Conservation (phyloP, 495 filamentous ascomycete species). For the Penicillium canariense region DNA sequence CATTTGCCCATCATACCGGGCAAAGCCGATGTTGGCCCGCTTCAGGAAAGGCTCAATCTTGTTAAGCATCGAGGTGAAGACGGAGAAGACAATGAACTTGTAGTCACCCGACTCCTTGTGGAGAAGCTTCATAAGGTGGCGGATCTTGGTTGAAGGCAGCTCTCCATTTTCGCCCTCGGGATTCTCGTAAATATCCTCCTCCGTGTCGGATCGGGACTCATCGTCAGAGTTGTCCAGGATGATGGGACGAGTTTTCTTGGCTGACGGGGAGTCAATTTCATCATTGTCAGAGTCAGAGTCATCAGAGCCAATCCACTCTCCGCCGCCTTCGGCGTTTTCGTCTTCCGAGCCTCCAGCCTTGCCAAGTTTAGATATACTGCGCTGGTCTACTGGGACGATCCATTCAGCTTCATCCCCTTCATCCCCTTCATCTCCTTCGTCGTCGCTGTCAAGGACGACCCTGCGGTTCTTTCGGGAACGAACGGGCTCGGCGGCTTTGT, state of each 20-base stretch:
- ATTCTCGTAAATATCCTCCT: slow-evolving; percentile 43
- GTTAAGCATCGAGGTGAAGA: slow-evolving; percentile 97
- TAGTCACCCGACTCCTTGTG: slow-evolving; percentile 69
- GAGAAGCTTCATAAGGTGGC: slow-evolving; percentile 76
- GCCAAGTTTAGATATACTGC: slow-evolving; percentile 56
- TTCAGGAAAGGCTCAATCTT: slow-evolving; percentile 89
- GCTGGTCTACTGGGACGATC: slow-evolving; percentile 67
- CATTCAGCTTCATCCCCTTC: slow-evolving; percentile 67
- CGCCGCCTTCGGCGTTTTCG: slow-evolving; percentile 81
- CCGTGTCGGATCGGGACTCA: slow-evolving; percentile 14
- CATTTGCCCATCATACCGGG: slow-evolving; percentile 95
- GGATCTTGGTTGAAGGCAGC: slow-evolving; percentile 85
- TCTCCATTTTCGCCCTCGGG: slow-evolving; percentile 48
- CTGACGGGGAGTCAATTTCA: slow-evolving; percentile 35
- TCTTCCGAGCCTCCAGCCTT: slow-evolving; percentile 80
- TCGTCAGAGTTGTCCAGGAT: slow-evolving; percentile 22
- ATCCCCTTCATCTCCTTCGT: slow-evolving; percentile 67
- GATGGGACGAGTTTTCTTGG: slow-evolving; percentile 21
- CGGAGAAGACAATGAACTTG: slow-evolving; percentile 98
- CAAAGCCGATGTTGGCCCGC: slow-evolving; percentile 67
- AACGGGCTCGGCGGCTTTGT: slow-evolving; percentile 21
- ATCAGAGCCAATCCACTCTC: slow-evolving; percentile 69
- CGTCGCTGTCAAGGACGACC: slow-evolving; percentile 61
- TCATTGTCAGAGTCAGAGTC: slow-evolving; percentile 56
- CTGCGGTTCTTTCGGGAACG: slow-evolving; percentile 52